A percentile compares a stretch with the other conserved stretches of the same genome.
Conservation (phyloP, 176 grass and related monocot species). For the Avena sativa region DNA sequence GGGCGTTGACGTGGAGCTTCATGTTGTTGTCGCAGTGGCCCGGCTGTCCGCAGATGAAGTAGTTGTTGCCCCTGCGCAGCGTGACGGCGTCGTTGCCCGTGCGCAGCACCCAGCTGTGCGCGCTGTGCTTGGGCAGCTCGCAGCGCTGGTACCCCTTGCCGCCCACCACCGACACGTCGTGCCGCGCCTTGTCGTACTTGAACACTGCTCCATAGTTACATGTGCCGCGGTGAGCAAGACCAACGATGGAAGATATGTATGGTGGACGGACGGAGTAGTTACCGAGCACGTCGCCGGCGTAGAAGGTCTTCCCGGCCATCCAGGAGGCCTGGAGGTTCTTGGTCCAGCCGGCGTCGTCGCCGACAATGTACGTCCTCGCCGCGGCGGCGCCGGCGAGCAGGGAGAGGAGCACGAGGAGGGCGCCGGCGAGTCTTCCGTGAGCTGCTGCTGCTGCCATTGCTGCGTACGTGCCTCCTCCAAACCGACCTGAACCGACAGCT, state of each 20-base stretch:
- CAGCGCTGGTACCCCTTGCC: slow-evolving; percentile 35
- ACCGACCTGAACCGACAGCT: background rate
- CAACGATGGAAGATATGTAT: no score
- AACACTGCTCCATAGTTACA: slow-evolving; percentile 40
- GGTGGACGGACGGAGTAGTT: no score
- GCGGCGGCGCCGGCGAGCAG: background rate
- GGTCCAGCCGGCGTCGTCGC: slow-evolving; percentile 44
- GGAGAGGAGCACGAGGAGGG: background rate
- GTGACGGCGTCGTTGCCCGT: slow-evolving; percentile 28
- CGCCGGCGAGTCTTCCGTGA: slow-evolving; percentile 36
- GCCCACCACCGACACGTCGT: slow-evolving; percentile 46
- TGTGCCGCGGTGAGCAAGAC: no score
- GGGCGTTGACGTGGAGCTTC: slow-evolving; percentile 48
- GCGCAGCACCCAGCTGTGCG: background rate
- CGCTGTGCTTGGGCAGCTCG: slow-evolving; percentile 23
- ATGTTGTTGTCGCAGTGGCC: slow-evolving; percentile 50
- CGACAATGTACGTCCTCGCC: slow-evolving; percentile 41
- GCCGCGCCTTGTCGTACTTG: slow-evolving; percentile 41
- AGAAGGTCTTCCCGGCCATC: slow-evolving; percentile 41
- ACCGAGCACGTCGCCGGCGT: slow-evolving; percentile 54
- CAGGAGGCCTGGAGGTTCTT: slow-evolving; percentile 29
- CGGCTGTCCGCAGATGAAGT: slow-evolving; percentile 58
- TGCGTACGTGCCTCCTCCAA: background rate
- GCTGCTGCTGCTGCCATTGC: slow-evolving; percentile 25
- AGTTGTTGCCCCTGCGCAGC: slow-evolving; percentile 47